Conservation (phyloP, 371 early-diverging fungal species). For the Actinomortierella ambigua region DNA sequence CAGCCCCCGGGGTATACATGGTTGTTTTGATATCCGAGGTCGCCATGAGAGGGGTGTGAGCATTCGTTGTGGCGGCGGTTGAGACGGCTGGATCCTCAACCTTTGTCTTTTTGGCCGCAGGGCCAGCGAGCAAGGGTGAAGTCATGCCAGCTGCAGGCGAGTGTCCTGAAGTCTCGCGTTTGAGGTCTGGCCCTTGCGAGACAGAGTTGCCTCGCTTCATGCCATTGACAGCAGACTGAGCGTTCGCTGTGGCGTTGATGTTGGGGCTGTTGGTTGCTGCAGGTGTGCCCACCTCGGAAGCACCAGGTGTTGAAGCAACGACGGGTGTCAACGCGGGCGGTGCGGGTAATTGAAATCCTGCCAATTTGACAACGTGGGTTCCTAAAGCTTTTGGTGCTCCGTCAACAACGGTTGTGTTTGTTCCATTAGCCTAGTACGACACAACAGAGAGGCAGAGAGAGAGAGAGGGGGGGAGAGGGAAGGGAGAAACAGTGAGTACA, state of each 20-base stretch:
- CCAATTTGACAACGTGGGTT: constrained; percentile 55
- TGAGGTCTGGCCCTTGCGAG: constrained; percentile 16
- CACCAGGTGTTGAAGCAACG: not conserved
- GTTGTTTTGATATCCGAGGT: no score
- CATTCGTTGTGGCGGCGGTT: no score
- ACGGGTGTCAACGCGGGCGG: not conserved
- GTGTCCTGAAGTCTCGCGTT: constrained; percentile 31
- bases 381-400: constrained; percentile 47
- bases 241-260: constrained; percentile 8
- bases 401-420: constrained; percentile 49
- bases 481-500: no score
- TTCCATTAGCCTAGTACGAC: constrained; percentile 48
- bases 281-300: not conserved
- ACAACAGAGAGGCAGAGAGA: not conserved
- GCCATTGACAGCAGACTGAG: not conserved
- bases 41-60: no score
- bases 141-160: constrained; percentile 34
- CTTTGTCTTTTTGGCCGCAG: constrained; percentile 30
- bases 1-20: no score
- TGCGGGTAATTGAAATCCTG: constrained; percentile 61
- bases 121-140: constrained; percentile 34
- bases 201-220: constrained; percentile 17
- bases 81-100: constrained; percentile 13
- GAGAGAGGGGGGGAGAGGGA: not conserved
- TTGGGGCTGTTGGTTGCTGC: constrained; percentile 5